Evolutionary conservation across 495 filamentous ascomycete species (phyloP), one percentile per base, ranked within the genome.

Genomic region (Trichocladium uniseriatum): DNA sequence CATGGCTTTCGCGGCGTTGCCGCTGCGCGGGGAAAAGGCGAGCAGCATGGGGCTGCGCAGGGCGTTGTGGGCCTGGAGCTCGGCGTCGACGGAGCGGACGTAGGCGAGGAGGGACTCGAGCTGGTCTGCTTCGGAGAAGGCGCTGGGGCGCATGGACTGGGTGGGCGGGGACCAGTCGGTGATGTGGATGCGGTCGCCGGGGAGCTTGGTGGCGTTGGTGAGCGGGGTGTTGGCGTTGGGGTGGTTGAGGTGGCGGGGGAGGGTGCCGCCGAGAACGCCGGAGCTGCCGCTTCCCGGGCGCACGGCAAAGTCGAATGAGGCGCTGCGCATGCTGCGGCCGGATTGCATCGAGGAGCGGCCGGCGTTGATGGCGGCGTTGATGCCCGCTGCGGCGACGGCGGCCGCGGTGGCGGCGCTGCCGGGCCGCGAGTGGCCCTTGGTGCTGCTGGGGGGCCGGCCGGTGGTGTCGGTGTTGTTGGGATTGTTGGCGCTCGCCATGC

Each of bases 91-190:
- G 40, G 82, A 83, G 62, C 80, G 77, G 44, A 96, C 91, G 55
- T 98, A 97, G 0, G 70, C 71, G 44, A 76, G 70, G 51, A 98
- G 67, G 0, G 81, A 80, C 52, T 75, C 74, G 40, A 95, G 71
- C 65, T 98, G 92, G 39, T 94, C 89, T 2, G 76, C 69, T 59
- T 97, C 92, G 21, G 77, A 68, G 21, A 90, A 67, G 22, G 78
- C 79, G 55, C 83, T 87, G 7, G 89, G 84, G 43, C 88, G 81
- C 78, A 96, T 84, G 56, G 84, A 91, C 62, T 94, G 89, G 44
- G 80, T 75, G 7, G 94, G 92, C n/a, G 90, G 89, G n/a, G 78
- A 72, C 92, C 92, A 98, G 54, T 96, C 91, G 9, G 81, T 81
- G 57, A 98, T 87, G 54, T 81, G 77, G 37, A 90, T 80, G 43